Evolutionary conservation across 2,329 filamentous ascomycete genomes (phyloP), one percentile per base, ranked within the genome.

Genomic region (Fusarium nodosum): DNA sequence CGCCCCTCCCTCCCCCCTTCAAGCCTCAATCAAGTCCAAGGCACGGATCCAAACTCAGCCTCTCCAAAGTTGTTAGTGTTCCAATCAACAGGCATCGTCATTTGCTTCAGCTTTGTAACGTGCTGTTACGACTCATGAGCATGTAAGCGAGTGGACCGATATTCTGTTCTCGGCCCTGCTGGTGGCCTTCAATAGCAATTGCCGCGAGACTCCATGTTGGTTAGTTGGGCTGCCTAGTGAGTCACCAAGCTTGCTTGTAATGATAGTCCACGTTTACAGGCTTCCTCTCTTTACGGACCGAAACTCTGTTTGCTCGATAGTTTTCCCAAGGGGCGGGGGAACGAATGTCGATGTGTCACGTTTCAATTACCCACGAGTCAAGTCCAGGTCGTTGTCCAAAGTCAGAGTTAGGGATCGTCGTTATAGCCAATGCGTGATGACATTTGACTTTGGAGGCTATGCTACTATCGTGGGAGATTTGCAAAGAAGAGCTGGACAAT

Each of bases 261-360:
- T 13, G 10, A n/a, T 52, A 26, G 34, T 16, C 30, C 18, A n/a
- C n/a, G 26, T 20, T 31, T 10, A 39, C 33, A 41, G 24, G 42
- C 53, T 16, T 36, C 30, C 24, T 48, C 22, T 38, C 26, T 24
- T 45, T 64, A 45, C 56, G 48, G 62, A 56, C 62, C 56, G 62
- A 61, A 66, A 66, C 64, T 66, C 44, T 56, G 62, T 64, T 52
- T 18, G 24, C 22, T 56, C 38, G 63, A 66, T 66, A 61, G 61
- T 66, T 33, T 61, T 15, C 39, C 46, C 22, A 53, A 24, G 2
- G 45, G 33, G 33, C 34, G 36, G 54, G 47, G 59, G 58, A 20
- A 26, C 33, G 22, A 44, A 28, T 52, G 31, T 36, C 34, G 33
- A 55, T 28, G 41, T 66, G 61, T 66, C 62, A 66, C 62, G 63